Percentiles rank a stretch among this genome's conserved stretches.
These are phyloP conservation scores for Cryptosporidium ubiquitum DNA, from an alignment of 169 alveolate species.

Conservation along the genomic window DNA sequence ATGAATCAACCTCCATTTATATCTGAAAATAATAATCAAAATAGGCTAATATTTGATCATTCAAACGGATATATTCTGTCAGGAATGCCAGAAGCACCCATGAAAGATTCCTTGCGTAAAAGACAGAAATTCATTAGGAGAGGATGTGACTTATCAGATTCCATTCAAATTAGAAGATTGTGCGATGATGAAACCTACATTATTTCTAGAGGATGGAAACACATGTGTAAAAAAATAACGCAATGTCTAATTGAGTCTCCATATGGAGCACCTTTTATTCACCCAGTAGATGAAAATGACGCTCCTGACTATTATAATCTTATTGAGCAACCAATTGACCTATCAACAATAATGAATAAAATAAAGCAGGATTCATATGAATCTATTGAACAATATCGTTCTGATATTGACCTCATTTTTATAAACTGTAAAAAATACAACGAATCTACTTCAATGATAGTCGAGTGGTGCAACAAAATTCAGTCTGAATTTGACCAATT, in stretches of 20 bases:
- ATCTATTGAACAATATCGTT: slow-evolving; percentile 35
- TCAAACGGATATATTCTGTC: slow-evolving; percentile 15
- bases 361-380: slow-evolving; percentile 53
- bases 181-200: slow-evolving; percentile 65
- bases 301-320: slow-evolving; percentile 68
- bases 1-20: neutral
- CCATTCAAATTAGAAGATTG: slow-evolving; percentile 40
- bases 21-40: neutral
- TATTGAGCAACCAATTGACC: slow-evolving; percentile 44
- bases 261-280: slow-evolving; percentile 68
- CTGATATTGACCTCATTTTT: slow-evolving; percentile 39
- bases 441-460: slow-evolving; percentile 43
- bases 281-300: slow-evolving; percentile 72
- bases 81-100: slow-evolving; percentile 41
- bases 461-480: slow-evolving; percentile 57
- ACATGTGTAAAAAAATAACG: slow-evolving; percentile 71
- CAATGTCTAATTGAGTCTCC: slow-evolving; percentile 69
- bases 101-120: slow-evolving; percentile 15
- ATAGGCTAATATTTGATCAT: neutral
- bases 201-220: slow-evolving; percentile 71
- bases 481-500: slow-evolving; percentile 51
- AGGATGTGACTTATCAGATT: slow-evolving; percentile 51
- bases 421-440: slow-evolving; percentile 55
- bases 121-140: slow-evolving; percentile 28
- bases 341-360: slow-evolving; percentile 43